These are phyloP conservation scores for Penicillium cinerascens DNA, from an alignment of 495 filamentous ascomycete species.

Conservation along the genomic window DNA sequence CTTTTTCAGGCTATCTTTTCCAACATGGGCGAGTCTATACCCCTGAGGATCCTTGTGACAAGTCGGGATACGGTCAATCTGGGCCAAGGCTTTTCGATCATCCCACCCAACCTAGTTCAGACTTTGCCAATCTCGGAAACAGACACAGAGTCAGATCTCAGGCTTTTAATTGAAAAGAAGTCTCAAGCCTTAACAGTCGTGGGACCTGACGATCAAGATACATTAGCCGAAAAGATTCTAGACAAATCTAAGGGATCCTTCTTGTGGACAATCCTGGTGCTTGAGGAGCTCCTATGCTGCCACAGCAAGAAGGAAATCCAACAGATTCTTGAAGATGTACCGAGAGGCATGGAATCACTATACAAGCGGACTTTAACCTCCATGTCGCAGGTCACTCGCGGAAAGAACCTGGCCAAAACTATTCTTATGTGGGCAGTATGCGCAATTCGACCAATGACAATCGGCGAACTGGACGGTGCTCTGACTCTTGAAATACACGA, in stretches of 20 bases:
- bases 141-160: conserved; percentile 25
- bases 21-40: conserved; percentile 17
- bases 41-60: conserved; percentile 30
- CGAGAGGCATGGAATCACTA: conserved; percentile 31
- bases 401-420: conserved; percentile 20
- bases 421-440: conserved; percentile 34
- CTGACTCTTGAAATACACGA: conserved; percentile 27
- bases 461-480: conserved; percentile 30
- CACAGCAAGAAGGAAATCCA: conserved; percentile 25
- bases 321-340: conserved; percentile 29
- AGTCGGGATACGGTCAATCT: conserved; percentile 19
- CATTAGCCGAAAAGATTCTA: conserved; percentile 24
- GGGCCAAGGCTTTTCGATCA: conserved; percentile 3
- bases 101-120: neutral
- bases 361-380: conserved; percentile 26
- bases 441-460: conserved; percentile 23
- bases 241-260: conserved; percentile 33
- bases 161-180: conserved; percentile 15
- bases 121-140: neutral
- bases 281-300: conserved; percentile 25
- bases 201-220: conserved; percentile 5
- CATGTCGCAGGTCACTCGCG: conserved; percentile 6
- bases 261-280: conserved; percentile 32
- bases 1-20: conserved; percentile 25
- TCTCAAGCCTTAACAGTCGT: conserved; percentile 6